Base-by-base conservation (phyloP, 2,329 filamentous ascomycete species). In the Pseudonectria buxi region DNA sequence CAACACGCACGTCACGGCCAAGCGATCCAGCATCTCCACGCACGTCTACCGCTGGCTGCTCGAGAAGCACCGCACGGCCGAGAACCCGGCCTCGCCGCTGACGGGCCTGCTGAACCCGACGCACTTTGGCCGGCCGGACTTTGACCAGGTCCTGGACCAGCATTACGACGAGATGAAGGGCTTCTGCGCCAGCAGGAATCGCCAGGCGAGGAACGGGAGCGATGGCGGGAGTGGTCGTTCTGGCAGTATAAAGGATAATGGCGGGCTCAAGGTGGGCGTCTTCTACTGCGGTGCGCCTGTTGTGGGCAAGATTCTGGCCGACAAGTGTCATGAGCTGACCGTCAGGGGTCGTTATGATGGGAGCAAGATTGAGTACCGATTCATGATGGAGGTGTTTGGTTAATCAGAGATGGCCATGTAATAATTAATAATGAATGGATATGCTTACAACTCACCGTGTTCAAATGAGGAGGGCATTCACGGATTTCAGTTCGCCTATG, bases 341-440 rank as follows among this genome's bases (percentile, higher is more conserved):
- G 58, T 67, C 2, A 64, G 70, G 41, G 72, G 68, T 1, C 58
- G 69, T 22, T 56, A 65, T n/a, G 71, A 75, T 43, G 69, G 65
- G 12, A 67, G 63, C 32, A 68, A 65, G 47, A 62, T 78, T 24
- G 61, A 73, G 48, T 77, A 77, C 51, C 61, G 71, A 35, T 77
- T 77, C 35, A 71, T 74, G 64, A 72, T 73, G 36, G 73, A 76
- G 45, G 71, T 76, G 0, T 77, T 77, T 57, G 69, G 65, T 3
- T 71, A 22, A 33, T n/a, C 24, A 14, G 14, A 33, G 28, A 14
- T 9, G 18, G 9, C 5, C 9, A 9, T 22, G 9, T 22, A 22
- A 22, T n/a, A 22, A 22, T 22, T 22, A 22, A 22, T 22, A 9
- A 9, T 22, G 5, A 6, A 22, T 22, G 18, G 9, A 22, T 22